Evolutionary conservation across 495 filamentous ascomycete species (phyloP).

Genomic region (Extremus antarcticus): DNA sequence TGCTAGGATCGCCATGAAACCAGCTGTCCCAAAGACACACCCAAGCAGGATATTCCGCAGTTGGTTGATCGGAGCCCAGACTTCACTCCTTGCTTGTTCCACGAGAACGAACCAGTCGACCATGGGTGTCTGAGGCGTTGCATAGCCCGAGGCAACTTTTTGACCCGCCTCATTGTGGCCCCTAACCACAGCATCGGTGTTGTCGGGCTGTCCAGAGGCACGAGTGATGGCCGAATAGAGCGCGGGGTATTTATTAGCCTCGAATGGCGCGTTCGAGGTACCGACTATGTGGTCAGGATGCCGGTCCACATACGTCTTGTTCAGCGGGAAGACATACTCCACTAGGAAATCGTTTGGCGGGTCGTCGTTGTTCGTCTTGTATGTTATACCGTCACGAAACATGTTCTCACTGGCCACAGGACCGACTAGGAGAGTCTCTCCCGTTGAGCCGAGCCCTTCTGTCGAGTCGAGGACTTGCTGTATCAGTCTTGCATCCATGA

Average conservation of each 20-base stretch:
- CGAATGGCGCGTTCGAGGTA: conserved; percentile 42
- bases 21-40: conserved; percentile 75
- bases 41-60: conserved; percentile 67
- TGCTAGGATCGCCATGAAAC: conserved; percentile 23
- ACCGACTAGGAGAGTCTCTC: conserved; percentile 56
- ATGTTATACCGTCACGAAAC: conserved; percentile 37
- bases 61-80: conserved; percentile 59
- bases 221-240: conserved; percentile 45
- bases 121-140: conserved; percentile 49
- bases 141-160: conserved; percentile 59
- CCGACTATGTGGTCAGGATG: conserved; percentile 39
- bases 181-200: conserved; percentile 45
- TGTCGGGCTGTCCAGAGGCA: conserved; percentile 43
- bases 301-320: conserved; percentile 31
- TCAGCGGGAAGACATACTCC: conserved; percentile 33
- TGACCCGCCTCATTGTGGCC: conserved; percentile 57
- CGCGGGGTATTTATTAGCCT: conserved; percentile 44
- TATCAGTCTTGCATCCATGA: conserved; percentile 52
- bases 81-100: conserved; percentile 63
- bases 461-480: conserved; percentile 45
- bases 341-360: conserved; percentile 20
- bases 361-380: conserved; percentile 8
- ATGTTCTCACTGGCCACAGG: conserved; percentile 53
- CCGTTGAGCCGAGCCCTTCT: conserved; percentile 59
- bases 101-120: conserved; percentile 74